Evolutionary conservation across 2,329 filamentous ascomycete genomes (phyloP).

Genomic region (Xenosphaeropsis pyriputrescens): DNA sequence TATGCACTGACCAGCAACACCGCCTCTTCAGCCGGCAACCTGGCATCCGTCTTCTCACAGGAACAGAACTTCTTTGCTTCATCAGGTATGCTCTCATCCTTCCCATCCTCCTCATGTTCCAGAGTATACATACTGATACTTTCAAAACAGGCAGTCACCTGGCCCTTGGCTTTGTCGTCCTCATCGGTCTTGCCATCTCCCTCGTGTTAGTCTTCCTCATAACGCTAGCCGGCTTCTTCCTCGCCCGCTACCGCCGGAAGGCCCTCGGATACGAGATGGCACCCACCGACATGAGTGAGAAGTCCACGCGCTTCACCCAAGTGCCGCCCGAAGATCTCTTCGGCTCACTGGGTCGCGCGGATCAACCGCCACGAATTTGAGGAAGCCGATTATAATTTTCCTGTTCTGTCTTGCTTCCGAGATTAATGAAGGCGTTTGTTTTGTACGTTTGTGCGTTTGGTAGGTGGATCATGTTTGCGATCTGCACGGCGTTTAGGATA

Average conservation of each 20-base stretch:
- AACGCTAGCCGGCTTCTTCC: constrained; percentile 57
- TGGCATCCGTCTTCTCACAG: constrained; percentile 74
- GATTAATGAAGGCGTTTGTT: neutral
- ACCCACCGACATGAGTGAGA: constrained; percentile 49
- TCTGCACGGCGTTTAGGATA: too few species aligned
- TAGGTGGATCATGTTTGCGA: neutral
- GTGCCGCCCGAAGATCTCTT: constrained; percentile 43
- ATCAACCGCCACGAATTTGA: neutral
- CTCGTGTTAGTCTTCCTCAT: constrained; percentile 65
- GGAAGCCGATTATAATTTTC: neutral
- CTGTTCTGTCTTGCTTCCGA: neutral
- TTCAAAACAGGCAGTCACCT: constrained; percentile 26
- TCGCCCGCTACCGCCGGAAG: constrained; percentile 64
- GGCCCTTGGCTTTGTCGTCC: constrained; percentile 61
- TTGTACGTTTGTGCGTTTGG: neutral
- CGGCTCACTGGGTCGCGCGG: constrained; percentile 13
- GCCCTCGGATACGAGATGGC: constrained; percentile 71
- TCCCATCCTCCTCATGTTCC: too few species aligned
- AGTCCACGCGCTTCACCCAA: constrained; percentile 39
- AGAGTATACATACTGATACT: neutral
- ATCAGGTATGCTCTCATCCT: constrained; percentile 32
- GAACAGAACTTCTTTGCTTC: constrained; percentile 61
- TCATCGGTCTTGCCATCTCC: constrained; percentile 68
- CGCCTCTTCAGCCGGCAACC: constrained; percentile 52
- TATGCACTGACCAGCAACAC: constrained; percentile 65